Evolutionary conservation across 345 rosid genomes (phyloP).

Genomic region (Trapa bicornis): DNA sequence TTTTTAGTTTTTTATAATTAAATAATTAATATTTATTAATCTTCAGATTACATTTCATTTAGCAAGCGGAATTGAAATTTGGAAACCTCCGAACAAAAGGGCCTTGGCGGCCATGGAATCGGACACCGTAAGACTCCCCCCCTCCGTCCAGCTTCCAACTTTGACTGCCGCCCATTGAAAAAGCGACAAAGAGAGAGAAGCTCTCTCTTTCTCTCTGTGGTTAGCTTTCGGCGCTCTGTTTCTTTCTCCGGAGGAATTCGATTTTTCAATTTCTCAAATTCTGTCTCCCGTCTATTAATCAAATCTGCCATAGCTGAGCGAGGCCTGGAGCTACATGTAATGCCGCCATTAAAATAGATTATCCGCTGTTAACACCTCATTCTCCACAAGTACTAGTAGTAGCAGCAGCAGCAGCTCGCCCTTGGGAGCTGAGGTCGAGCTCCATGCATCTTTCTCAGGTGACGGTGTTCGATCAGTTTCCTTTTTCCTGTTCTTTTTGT

Average conservation of each 20-base stretch:
- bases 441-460: neutral
- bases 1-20: no score
- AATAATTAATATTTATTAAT: no score
- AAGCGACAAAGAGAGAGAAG: no score
- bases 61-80: no score
- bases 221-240: constrained; percentile 8
- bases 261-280: neutral
- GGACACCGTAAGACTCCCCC: neutral
- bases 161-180: no score
- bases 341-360: constrained; percentile 1
- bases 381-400: no score
- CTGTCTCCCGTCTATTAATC: neutral
- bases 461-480: neutral
- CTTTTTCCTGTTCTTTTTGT: neutral
- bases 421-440: neutral
- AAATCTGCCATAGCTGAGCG: neutral
- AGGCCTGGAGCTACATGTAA: neutral
- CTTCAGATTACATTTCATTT: no score
- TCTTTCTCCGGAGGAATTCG: neutral
- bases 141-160: neutral
- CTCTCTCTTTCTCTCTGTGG: no score
- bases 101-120: no score
- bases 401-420: neutral
- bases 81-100: no score
- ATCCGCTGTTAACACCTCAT: neutral